Evolutionary conservation across 306 rosid genomes (phyloP).

Genomic region (Cercis canadensis): DNA sequence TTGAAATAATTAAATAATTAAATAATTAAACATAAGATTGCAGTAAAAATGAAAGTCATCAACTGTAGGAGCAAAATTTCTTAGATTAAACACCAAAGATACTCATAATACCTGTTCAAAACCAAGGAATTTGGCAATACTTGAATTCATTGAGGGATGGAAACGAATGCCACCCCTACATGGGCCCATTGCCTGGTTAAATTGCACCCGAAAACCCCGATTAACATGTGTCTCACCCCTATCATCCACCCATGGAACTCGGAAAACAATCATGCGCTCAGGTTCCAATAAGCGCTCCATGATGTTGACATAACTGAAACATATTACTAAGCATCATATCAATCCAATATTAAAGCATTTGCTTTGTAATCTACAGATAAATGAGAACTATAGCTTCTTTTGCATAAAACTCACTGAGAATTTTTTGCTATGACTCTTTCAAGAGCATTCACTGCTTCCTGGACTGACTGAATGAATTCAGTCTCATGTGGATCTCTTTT

Average conservation of each 20-base stretch:
- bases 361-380: conserved; percentile 8
- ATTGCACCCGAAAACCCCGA: conserved; percentile 91
- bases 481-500: conserved; percentile 95
- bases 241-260: conserved; percentile 98
- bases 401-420: conserved; percentile 73
- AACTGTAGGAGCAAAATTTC: conserved; percentile 4
- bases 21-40: background rate
- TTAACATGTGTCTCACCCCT: conserved; percentile 89
- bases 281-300: conserved; percentile 99
- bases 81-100: conserved; percentile 27
- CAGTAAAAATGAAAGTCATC: background rate
- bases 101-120: conserved; percentile 80
- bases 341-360: conserved; percentile 27
- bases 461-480: conserved; percentile 89
- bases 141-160: conserved; percentile 89
- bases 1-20: background rate
- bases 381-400: conserved; percentile 24
- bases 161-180: conserved; percentile 96
- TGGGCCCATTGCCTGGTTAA: conserved; percentile 96
- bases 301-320: conserved; percentile 87
- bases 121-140: conserved; percentile 92
- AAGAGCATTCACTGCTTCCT: conserved; percentile 87
- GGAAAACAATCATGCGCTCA: conserved; percentile 85
- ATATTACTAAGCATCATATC: conserved; percentile 26
- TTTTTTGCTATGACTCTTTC: conserved; percentile 96